phyloP scores from a whole-genome alignment of 2,329 filamentous ascomycete species.

The Orbilia blumenaviensis region DNA sequence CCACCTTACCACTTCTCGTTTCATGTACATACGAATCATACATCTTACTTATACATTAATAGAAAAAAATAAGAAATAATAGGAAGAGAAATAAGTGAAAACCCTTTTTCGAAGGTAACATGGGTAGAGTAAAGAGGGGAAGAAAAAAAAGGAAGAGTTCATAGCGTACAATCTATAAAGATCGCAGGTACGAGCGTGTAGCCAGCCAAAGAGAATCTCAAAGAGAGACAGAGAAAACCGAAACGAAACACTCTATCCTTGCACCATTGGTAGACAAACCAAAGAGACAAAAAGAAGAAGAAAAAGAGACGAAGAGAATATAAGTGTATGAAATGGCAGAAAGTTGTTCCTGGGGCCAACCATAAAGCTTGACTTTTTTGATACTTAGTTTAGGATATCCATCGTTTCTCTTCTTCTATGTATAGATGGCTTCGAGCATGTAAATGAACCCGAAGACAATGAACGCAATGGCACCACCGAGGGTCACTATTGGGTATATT shows the following conservation, averaged over 20 bases:
- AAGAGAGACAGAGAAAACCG: slow-evolving; percentile 20
- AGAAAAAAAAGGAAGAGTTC: not conserved
- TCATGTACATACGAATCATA: slow-evolving; percentile 33
- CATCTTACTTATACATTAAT: slow-evolving; percentile 53
- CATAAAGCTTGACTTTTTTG: slow-evolving; percentile 11
- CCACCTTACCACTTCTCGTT: slow-evolving; percentile 22
- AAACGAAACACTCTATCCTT: slow-evolving; percentile 23
- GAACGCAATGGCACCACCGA: slow-evolving; percentile 90
- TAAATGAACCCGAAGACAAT: slow-evolving; percentile 92
- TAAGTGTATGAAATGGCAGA: slow-evolving; percentile 5
- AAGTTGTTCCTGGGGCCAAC: slow-evolving; percentile 1
- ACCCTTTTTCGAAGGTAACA: no score
- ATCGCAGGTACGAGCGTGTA: not conserved
- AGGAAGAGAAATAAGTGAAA: not conserved
- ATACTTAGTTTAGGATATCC: not conserved
- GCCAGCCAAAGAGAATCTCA: not conserved
- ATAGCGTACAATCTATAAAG: slow-evolving; percentile 14
- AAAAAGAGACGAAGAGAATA: not conserved
- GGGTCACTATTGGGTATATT: slow-evolving; percentile 62
- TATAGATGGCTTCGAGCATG: slow-evolving; percentile 77
- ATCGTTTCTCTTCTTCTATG: not conserved
- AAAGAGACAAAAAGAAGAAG: slow-evolving; percentile 2
- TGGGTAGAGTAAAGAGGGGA: not conserved
- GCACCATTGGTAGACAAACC: slow-evolving; percentile 9
- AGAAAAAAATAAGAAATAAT: slow-evolving; percentile 19